Base-by-base conservation (phyloP, 2,329 filamentous ascomycete species). In the Neoscytalidium dimidiatum region DNA sequence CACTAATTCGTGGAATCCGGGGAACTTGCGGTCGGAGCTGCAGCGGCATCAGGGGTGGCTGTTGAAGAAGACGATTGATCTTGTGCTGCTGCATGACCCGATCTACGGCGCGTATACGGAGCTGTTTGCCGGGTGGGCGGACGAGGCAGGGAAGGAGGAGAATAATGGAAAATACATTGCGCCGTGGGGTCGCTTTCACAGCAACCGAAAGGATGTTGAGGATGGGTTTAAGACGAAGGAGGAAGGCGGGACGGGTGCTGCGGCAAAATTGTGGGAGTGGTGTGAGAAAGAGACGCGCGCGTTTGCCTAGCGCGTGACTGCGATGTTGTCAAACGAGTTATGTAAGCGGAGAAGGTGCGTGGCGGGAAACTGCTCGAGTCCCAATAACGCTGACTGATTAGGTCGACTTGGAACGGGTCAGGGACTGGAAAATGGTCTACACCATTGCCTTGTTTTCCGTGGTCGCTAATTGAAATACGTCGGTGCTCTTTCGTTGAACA, bases 101-200 rank as follows among this genome's bases (percentile, higher is more conserved):
- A 31, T 35, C 13, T 31, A 53, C 7, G 61, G 61, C 14, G 61
- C 44, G 13, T 63, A 52, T 52, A 63, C 61, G 1, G 46, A 51
- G 46, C 33, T 63, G 8, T 63, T n/a, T 33, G 61, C 61, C 11
- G 61, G 46, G 1, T 63, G 61, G 46, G 26, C 26, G 11, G 29
- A 31, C n/a, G 46, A 52, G 35, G 28, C 52, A 17, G 38, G 31
- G 5, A 35, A n/a, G 17, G 76, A 76, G 60, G 23, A 58, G 31
- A 58, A 58, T 35, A 44, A 29, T 6, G 78, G 77, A 2, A 68
- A 65, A 6, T 75, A 75, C 52, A 67, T 84, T 41, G 73, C 81
- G 62, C 82, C 82, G 3, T 85, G 82, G 82, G 82, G 82, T n/a
- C 69, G 77, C n/a, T 67, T 66, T 72, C 77, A 35, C 69, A 44